A percentile compares a stretch with the other conserved stretches of the same genome.
Conservation (phyloP, 2,329 filamentous ascomycete genomes). For the Beauveria australis region DNA sequence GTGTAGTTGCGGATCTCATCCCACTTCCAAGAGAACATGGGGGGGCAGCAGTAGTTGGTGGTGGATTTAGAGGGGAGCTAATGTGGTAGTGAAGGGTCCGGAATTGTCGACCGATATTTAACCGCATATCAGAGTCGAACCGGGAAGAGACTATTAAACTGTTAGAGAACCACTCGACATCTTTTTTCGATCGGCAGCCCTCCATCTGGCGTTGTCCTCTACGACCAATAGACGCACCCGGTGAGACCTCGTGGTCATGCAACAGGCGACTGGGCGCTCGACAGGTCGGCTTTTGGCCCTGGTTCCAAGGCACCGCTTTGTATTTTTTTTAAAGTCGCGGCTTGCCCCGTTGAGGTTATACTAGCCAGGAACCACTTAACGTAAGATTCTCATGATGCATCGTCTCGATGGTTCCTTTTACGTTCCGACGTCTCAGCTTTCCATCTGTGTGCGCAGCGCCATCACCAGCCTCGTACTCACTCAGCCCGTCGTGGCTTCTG, state of each 20-base stretch:
- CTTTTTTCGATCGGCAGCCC: not conserved
- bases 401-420: not conserved
- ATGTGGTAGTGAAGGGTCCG: not conserved
- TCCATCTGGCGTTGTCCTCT: not conserved
- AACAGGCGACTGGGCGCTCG: constrained; percentile 1
- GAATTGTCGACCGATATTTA: not conserved
- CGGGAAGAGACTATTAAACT: not conserved
- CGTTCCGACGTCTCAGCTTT: not conserved
- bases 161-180: not conserved
- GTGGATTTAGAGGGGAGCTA: not conserved
- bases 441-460: not conserved
- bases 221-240: constrained; percentile 10
- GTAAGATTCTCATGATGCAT: not conserved
- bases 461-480: not conserved
- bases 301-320: not conserved
- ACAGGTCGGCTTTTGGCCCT: not conserved
- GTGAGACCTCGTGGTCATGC: constrained; percentile 9
- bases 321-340: not conserved
- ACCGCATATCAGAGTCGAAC: not conserved
- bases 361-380: not conserved
- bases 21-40: constrained; percentile 4
- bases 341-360: not conserved
- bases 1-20: constrained; percentile 10
- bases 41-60: not conserved
- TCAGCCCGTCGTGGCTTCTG: not conserved